Evolutionary conservation across 2,329 filamentous ascomycete species (phyloP), one percentile per base, ranked within the genome.

Genomic region (Raffaelea albimanens): DNA sequence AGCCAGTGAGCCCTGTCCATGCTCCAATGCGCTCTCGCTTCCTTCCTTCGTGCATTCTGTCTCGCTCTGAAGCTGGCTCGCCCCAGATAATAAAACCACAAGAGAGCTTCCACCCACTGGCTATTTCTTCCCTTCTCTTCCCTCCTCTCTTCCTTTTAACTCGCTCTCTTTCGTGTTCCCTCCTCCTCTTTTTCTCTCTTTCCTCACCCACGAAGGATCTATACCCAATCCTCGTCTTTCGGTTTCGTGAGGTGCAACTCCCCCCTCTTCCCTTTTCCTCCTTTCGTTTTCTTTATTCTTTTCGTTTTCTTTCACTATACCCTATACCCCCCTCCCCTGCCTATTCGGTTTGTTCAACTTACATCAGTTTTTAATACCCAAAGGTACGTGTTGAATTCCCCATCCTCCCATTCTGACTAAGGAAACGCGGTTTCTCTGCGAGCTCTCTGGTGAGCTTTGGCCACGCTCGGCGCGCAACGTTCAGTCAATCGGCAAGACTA

Each of bases 171-270:
- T 51, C 50, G 54, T 51, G 45, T 56, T 57, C 59, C 58, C 60
- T 59, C 21, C 61, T 60, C 61, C 62, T 58, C 31, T 42, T 39
- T 45, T 25, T 44, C 36, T 56, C 60, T 61, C 61, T 61, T 56
- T 59, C 63, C 58, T 65, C 65, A 73, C 70, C 70, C 69, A 71
- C 69, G 70, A 70, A 71, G 71, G 70, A 61, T 56, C 58, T 43
- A 66, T 63, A 58, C 63, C 48, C 52, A 46, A 51, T 53, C 53
- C 50, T 55, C 53, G 61, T 66, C 61, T 63, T 67, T 65, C 61
- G 63, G 67, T 57, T 59, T 70, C 69, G 71, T 74, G 71, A 56
- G 54, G 54, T 53, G 55, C 53, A 52, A 53, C 53, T 53, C 42
- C 48, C 49, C 50, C 50, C 50, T 51, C 49, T 47, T 45, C 34